Evolutionary conservation across 495 filamentous ascomycete species (phyloP), one percentile per base, ranked within the genome.

Genomic region (Lasiosphaeriaceae sp.): DNA sequence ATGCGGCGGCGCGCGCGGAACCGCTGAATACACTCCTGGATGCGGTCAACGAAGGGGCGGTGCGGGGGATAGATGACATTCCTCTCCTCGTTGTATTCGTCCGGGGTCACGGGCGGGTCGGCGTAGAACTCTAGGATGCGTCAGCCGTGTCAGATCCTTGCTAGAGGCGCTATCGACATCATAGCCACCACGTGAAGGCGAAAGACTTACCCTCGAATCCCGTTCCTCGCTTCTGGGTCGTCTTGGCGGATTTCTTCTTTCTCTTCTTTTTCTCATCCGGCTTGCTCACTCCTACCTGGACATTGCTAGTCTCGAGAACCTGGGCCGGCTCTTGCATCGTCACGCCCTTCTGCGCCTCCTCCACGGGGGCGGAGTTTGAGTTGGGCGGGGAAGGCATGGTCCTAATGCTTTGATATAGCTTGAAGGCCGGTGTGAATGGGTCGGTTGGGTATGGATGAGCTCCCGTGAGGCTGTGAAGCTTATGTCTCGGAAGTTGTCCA

Each of bases 21-120:
- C 9, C 90, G 87, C 56, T 90, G 86, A 31, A 97, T 86, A 39
- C 89, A 94, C 56, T 83, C 85, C 67, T 97, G 87, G 17, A 97
- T 89, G 43, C 94, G 91, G 45, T 64, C 62, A 2, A 56, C 60
- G 47, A 71, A 71, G 11, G 64, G 53, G 48, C 65, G 60, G 50
- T 64, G 39, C 19, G 55, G 47, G 11, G 65, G 56, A 26, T 71
- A 71, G 45, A 66, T 47, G 34, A 59, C 34, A 0, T 58, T 45
- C 34, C 62, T 70, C 66, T 93, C 88, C 49, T 88, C 74, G 3
- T 76, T 64, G 50, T 77, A 73, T 63, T 94, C 81, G 0, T 74
- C 78, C 0, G 86, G 86, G 0, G 88, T 91, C 35, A 96, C 69
- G 1, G 93, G 92, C 4, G 82, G 78, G 65, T 97, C 92, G 41